Conservation (phyloP, 495 filamentous ascomycete genomes). For the Choiromyces venosus region DNA sequence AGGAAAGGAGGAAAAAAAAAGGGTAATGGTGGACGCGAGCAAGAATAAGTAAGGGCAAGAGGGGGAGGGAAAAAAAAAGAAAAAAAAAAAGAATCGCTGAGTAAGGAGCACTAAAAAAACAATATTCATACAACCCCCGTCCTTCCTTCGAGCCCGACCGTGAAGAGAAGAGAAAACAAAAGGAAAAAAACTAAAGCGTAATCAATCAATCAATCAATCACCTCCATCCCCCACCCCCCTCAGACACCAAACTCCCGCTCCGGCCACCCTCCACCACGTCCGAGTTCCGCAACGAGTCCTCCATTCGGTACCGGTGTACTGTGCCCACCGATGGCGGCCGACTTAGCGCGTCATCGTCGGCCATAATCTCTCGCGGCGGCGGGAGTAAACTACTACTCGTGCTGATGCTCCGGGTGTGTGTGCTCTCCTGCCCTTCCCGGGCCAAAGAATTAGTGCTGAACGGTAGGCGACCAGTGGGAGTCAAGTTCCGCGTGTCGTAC, state of each 20-base stretch:
- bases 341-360: constrained; percentile 24
- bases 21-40: not conserved
- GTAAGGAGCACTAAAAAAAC: constrained; percentile 12
- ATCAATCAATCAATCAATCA: constrained; percentile 7
- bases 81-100: constrained; percentile 18
- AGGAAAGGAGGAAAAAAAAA: not conserved
- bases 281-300: constrained; percentile 30
- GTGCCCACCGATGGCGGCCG: constrained; percentile 39
- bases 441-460: constrained; percentile 21
- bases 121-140: constrained; percentile 13
- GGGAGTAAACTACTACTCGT: constrained; percentile 38
- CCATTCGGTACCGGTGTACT: constrained; percentile 37
- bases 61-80: constrained; percentile 5
- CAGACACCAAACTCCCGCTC: constrained; percentile 19
- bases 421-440: constrained; percentile 22
- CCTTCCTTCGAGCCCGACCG: constrained; percentile 14
- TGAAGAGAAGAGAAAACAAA: constrained; percentile 10
- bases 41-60: not conserved
- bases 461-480: constrained; percentile 27
- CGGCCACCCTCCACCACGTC: not conserved
- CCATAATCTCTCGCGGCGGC: constrained; percentile 29
- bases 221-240: constrained; percentile 21
- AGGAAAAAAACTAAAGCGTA: constrained; percentile 12
- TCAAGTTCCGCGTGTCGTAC: constrained; percentile 25
- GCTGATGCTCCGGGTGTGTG: constrained; percentile 31